A percentile compares a stretch with the other conserved stretches of the same genome.
Conservation (phyloP, 1,139 yeast genomes). For the Hemisphaericaspora xylofermentans region DNA sequence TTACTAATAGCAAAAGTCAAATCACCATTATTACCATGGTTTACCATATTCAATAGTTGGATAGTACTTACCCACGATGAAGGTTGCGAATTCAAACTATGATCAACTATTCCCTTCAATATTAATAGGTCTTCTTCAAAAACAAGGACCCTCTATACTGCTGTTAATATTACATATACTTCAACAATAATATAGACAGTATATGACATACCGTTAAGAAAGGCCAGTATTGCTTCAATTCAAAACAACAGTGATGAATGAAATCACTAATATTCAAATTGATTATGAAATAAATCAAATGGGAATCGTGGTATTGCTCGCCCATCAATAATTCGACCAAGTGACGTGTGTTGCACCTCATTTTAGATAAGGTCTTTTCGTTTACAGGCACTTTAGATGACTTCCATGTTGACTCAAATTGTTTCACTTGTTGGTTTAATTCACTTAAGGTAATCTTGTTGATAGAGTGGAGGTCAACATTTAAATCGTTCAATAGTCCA, state of each 20-base stretch:
- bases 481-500: too few relatives aligned
- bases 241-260: background rate
- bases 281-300: constrained; percentile 1
- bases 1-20: background rate
- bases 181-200: too few relatives aligned
- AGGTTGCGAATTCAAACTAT: background rate
- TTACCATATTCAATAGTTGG: background rate
- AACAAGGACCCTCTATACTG: constrained; percentile 2
- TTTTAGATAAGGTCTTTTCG: too few relatives aligned
- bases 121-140: background rate
- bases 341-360: background rate
- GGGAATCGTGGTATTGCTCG: background rate
- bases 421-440: too few relatives aligned
- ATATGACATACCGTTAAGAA: constrained; percentile 1
- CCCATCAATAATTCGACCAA: background rate
- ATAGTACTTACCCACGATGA: constrained; percentile 2
- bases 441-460: too few relatives aligned
- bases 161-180: too few relatives aligned
- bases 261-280: constrained; percentile 1
- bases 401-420: too few relatives aligned
- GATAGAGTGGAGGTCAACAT: too few relatives aligned
- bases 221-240: constrained; percentile 2
- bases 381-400: too few relatives aligned
- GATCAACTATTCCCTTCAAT: background rate
- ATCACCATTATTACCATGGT: background rate